Percentiles rank a stretch among this genome's conserved stretches.
These are phyloP conservation scores for Rubia balearica DNA, from an alignment of 305 asterid species.

Conservation along the genomic window DNA sequence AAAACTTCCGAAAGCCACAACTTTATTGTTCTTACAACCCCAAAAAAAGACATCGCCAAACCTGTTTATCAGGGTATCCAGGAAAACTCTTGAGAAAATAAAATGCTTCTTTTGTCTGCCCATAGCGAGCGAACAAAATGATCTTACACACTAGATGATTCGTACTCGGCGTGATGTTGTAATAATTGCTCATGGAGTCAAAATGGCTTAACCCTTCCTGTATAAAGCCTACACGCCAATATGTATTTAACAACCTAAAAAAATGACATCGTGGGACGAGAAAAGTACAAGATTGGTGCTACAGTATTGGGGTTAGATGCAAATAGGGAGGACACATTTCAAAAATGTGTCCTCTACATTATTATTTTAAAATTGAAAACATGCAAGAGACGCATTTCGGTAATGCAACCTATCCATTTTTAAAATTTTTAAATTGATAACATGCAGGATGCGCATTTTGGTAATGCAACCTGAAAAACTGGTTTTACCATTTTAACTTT, in stretches of 20 bases:
- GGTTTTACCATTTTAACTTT: too few relatives aligned
- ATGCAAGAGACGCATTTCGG: too few relatives aligned
- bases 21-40: constrained; percentile 47
- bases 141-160: constrained; percentile 76
- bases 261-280: constrained; percentile 57
- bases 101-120: constrained; percentile 46
- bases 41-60: constrained; percentile 74
- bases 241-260: constrained; percentile 58
- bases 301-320: too few relatives aligned
- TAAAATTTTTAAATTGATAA: too few relatives aligned
- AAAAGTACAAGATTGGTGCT: too few relatives aligned
- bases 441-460: too few relatives aligned
- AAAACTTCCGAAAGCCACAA: constrained; percentile 38
- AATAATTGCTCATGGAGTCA: constrained; percentile 46
- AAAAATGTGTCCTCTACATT: too few relatives aligned
- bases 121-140: constrained; percentile 54
- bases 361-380: too few relatives aligned
- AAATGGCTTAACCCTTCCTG: constrained; percentile 51
- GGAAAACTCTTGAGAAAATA: constrained; percentile 34
- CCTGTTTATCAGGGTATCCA: constrained; percentile 46
- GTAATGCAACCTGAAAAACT: too few relatives aligned
- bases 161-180: constrained; percentile 41
- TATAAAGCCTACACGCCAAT: constrained; percentile 57
- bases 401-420: too few relatives aligned
- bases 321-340: too few relatives aligned